Base-by-base conservation (phyloP, 345 rosid genomes). In the Acer campestre region DNA sequence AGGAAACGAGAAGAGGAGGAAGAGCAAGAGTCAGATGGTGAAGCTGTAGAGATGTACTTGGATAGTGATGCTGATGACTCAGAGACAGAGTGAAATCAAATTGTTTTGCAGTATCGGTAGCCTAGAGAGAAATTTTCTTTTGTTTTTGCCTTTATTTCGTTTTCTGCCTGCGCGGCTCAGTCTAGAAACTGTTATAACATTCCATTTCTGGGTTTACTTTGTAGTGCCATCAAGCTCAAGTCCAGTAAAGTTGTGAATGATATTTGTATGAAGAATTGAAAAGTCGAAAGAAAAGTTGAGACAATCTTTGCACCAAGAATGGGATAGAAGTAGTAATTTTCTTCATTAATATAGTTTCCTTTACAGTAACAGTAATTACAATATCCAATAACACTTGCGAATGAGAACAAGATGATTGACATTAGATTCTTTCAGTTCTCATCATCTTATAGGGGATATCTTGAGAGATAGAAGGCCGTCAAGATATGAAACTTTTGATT, bases 41-140 rank as follows among this genome's bases (percentile, higher is more conserved):
- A 86, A 84, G 80, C 71, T 58, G 77, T 46, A 46, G 77, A 82
- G 68, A 58, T 78, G 84, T 74, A 68, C 4, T 7, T 78, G 72
- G 84, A 88, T 67, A 80, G 85, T 77, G 85, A 85, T 10, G 76
- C 62, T 8, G 92, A 88, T 73, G 90, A 82, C 55, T 84, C 86
- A 10, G 90, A 86, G 68, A 82, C 70, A 48, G 90, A 90, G 27
- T 91, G 78, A 81, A 62, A 35, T 55, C 38, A 17, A 27, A 81
- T 46, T 27, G n/a, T 46, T 44, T 63, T n/a, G 23, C 56, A 38
- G 62, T 65, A 3, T 18, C 11, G 13, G 59, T 13, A 31, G 58
- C 3, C 38, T 65, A 11, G 77, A 17, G 22, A 42, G 10, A 25
- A 40, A 25, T 74, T 74, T 62, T 23, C 22, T 1, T 8, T 18